Evolutionary conservation across 2,329 filamentous ascomycete genomes (phyloP).

Genomic region (Neopestalotiopsis rosae): DNA sequence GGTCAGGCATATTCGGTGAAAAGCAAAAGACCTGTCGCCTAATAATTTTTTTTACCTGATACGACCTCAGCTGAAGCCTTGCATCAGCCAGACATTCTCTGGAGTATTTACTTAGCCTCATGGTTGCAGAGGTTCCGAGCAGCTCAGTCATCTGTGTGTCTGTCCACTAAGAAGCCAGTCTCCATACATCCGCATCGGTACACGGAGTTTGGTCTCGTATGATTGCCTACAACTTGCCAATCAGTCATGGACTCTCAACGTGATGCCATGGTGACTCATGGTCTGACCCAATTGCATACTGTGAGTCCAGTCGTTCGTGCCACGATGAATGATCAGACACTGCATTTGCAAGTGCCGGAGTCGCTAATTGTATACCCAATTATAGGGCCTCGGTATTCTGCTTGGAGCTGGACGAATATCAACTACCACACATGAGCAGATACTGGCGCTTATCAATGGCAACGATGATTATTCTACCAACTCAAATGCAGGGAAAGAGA

Average conservation of each 20-base stretch:
- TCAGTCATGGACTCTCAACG: conserved; percentile 6
- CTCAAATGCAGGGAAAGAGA: background rate
- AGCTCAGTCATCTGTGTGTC: too few species aligned
- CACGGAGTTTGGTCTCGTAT: too few species aligned
- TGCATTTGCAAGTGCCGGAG: background rate
- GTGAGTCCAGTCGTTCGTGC: background rate
- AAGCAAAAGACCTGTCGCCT: too few species aligned
- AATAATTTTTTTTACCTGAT: too few species aligned
- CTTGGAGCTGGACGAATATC: conserved; percentile 27
- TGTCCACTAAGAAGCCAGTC: too few species aligned
- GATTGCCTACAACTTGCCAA: too few species aligned
- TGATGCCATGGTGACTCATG: conserved; percentile 1
- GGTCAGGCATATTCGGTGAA: too few species aligned
- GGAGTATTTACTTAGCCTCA: too few species aligned
- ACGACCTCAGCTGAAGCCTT: too few species aligned
- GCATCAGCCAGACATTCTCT: too few species aligned
- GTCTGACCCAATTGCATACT: conserved; percentile 2
- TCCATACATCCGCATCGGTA: too few species aligned
- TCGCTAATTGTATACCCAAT: background rate
- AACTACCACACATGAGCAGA: conserved; percentile 23
- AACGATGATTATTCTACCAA: conserved; percentile 7
- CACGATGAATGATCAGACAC: background rate
- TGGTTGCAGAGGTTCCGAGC: too few species aligned
- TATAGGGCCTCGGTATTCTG: conserved; percentile 35
- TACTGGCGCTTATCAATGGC: conserved; percentile 23